Percentiles rank a stretch among this genome's conserved stretches.
Evolutionary conservation across 2,329 filamentous ascomycete genomes (phyloP).

Genomic region (Apiospora malaysiana): DNA sequence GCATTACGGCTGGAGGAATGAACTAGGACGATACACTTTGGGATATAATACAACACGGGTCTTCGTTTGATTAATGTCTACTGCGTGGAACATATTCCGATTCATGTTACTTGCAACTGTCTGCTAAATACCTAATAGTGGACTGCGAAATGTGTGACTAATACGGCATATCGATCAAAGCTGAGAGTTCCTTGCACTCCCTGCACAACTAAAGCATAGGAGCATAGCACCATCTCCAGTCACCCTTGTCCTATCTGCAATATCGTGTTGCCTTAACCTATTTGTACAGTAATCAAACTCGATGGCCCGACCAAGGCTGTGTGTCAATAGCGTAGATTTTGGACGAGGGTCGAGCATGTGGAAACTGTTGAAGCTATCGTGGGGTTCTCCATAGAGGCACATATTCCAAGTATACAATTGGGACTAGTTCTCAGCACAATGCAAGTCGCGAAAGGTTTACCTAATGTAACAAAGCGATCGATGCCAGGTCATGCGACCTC

Average conservation of each 20-base stretch:
- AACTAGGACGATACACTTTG: not conserved
- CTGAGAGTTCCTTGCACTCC: not conserved
- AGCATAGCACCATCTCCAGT: not conserved
- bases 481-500: not conserved
- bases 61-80: not conserved
- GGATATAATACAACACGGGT: not conserved
- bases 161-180: not conserved
- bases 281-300: slow-evolving; percentile 4
- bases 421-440: not conserved
- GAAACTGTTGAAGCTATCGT: not conserved
- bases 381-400: not conserved
- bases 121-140: not conserved
- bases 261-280: not conserved
- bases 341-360: not conserved
- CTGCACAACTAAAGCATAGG: not conserved
- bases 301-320: not conserved
- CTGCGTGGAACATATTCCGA: not conserved
- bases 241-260: not conserved
- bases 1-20: slow-evolving; percentile 10
- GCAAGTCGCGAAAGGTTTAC: not conserved
- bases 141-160: not conserved
- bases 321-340: not conserved
- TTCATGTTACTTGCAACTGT: not conserved
- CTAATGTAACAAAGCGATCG: not conserved
- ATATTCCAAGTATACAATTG: not conserved